phyloP scores from a whole-genome alignment of 495 filamentous ascomycete species.

The Thozetella sp. region DNA sequence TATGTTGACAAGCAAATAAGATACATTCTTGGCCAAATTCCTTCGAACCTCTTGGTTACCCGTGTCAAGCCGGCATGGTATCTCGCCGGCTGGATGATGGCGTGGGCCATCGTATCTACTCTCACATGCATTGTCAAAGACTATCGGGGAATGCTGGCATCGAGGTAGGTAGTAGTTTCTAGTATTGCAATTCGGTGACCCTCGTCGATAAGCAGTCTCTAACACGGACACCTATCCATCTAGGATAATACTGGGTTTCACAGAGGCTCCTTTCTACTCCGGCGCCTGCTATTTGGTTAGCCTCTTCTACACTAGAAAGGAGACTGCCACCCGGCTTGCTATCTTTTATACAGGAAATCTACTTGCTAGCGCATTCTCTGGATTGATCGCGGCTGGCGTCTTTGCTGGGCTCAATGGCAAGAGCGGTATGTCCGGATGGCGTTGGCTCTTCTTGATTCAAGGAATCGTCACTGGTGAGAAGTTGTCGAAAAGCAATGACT shows the following conservation, averaged over 20 bases:
- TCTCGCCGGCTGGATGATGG: slow-evolving; percentile 13
- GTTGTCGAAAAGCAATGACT: no score
- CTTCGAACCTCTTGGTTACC: slow-evolving; percentile 24
- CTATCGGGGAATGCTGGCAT: slow-evolving; percentile 6
- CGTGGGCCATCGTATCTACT: slow-evolving; percentile 8
- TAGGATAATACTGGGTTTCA: slow-evolving; percentile 7
- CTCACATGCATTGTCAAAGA: slow-evolving; percentile 7
- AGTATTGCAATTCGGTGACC: no score
- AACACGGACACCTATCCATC: no score
- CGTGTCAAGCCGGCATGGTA: slow-evolving; percentile 25
- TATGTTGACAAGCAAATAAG: no score
- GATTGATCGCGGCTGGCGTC: slow-evolving; percentile 42
- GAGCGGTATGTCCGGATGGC: slow-evolving; percentile 21
- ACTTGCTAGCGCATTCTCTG: slow-evolving; percentile 42
- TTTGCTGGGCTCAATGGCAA: slow-evolving; percentile 24
- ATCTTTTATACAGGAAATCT: slow-evolving; percentile 43
- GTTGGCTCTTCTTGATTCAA: slow-evolving; percentile 38
- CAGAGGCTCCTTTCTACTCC: slow-evolving; percentile 29
- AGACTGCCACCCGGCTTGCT: slow-evolving; percentile 41
- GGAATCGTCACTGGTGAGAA: slow-evolving; percentile 40
- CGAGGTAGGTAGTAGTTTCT: no score
- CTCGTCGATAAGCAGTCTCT: no score
- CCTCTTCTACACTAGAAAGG: slow-evolving; percentile 51
- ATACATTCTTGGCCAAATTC: not conserved
- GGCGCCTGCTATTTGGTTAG: slow-evolving; percentile 46